Evolutionary conservation across 164 flowering plant species (phyloP).

Genomic region (Cinnamomum chago): DNA sequence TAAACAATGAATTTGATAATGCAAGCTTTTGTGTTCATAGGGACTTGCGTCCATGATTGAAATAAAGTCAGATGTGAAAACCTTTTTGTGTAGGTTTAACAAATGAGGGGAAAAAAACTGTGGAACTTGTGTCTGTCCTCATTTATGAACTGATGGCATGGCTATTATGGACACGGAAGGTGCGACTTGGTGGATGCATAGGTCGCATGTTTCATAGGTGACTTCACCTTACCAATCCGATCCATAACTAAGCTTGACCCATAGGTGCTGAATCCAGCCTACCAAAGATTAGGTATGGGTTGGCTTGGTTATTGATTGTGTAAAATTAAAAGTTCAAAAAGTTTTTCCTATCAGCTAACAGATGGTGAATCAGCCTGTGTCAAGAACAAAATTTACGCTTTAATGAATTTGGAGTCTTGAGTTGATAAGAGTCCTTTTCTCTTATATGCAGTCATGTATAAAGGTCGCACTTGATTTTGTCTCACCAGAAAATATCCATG

Average conservation of each 20-base stretch:
- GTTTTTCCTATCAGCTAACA: too few relatives aligned
- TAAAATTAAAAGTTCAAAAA: neutral
- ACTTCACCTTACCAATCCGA: too few relatives aligned
- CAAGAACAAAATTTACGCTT: too few relatives aligned
- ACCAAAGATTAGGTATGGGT: too few relatives aligned
- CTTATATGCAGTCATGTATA: conserved; percentile 23
- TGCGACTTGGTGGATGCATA: too few relatives aligned
- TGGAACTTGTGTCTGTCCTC: neutral
- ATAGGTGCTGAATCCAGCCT: too few relatives aligned
- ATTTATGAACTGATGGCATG: neutral
- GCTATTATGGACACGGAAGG: neutral
- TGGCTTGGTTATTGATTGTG: neutral
- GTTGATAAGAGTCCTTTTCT: neutral
- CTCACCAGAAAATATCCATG: conserved; percentile 25
- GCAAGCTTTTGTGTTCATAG: neutral
- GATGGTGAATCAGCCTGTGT: too few relatives aligned
- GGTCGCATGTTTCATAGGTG: too few relatives aligned
- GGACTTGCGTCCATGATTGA: neutral
- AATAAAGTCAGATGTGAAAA: neutral
- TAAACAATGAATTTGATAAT: neutral
- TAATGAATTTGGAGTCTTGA: too few relatives aligned
- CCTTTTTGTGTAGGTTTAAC: neutral
- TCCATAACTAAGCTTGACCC: too few relatives aligned
- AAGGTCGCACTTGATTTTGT: conserved; percentile 31
- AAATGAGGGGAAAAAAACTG: neutral